phyloP scores from a whole-genome alignment of 331 rosid species.

The Telfairia occidentalis region DNA sequence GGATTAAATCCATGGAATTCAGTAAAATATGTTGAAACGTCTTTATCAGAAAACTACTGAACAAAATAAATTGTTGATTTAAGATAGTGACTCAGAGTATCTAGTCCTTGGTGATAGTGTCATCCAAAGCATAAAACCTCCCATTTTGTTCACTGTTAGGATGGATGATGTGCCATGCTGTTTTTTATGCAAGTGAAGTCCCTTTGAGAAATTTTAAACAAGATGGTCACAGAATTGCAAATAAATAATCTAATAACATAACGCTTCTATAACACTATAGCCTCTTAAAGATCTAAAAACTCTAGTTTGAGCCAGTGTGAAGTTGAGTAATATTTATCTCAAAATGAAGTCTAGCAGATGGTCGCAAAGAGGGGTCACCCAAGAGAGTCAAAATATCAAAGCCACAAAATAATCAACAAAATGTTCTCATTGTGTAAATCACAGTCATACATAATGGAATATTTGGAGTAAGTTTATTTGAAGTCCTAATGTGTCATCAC shows the following conservation, averaged over 20 bases:
- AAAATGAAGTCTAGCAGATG: neutral
- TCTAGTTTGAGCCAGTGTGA: neutral
- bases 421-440: neutral
- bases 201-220: neutral
- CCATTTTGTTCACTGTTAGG: neutral
- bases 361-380: neutral
- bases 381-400: neutral
- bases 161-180: neutral
- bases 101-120: neutral
- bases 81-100: neutral
- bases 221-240: neutral
- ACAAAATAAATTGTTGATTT: neutral
- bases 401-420: neutral
- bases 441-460: neutral
- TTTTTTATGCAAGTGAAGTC: neutral
- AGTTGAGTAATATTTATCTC: neutral
- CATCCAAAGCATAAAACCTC: neutral
- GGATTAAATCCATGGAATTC: neutral
- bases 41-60: neutral
- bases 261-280: neutral
- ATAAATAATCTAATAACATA: neutral
- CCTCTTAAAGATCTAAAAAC: neutral
- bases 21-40: neutral
- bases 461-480: neutral
- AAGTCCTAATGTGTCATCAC: neutral